Base-by-base conservation (phyloP, 441 rosid species). In the Adansonia rubrostipa region DNA sequence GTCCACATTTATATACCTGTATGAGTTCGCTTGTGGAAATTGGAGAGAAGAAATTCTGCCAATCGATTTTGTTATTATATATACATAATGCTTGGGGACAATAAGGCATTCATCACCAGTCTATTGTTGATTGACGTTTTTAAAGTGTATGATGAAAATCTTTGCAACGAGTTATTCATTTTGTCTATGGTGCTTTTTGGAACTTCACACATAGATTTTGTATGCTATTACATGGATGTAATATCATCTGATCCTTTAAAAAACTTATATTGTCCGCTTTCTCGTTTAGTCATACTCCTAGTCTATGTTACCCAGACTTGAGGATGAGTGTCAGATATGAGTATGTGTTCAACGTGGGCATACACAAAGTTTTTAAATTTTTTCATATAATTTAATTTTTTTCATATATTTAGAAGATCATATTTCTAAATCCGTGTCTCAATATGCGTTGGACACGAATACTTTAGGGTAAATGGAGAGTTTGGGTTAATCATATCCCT, bases 191-290 rank as follows among this genome's bases (percentile, higher is more conserved):
- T 44, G 17, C 33, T 42, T 20, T 66, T 66, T n/a, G 28, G 7
- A 66, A 66, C 71, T 51, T 66, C 71, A 42, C 6, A 10, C 72
- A 67, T 45, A 3, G 28, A 28, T 67, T 45, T 45, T 22, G 17
- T 13, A 47, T 68, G 36, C 15, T 68, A 68, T 68, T 68, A 11
- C 17, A 19, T 5, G 73, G 56, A 3, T 45, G 33, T 68, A 47
- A 68, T 47, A 45, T 20, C 33, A 20, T 45, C 56, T n/a, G 47
- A 20, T 45, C 45, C 19, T 51, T 51, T 19, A 17, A 24, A 71
- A 14, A 28, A 24, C 24, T 71, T 51, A 11, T 56, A 17, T 56
- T 56, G 8, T 56, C 22, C 61, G 6, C 9, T 56, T 44, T 14
- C n/a, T 40, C 14, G 3, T 66, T 42, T 66, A 61, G 45, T 63